Evolutionary conservation across 2,329 filamentous ascomycete species (phyloP), one percentile per base, ranked within the genome.

Genomic region (Sporothrix brunneoviolacea): DNA sequence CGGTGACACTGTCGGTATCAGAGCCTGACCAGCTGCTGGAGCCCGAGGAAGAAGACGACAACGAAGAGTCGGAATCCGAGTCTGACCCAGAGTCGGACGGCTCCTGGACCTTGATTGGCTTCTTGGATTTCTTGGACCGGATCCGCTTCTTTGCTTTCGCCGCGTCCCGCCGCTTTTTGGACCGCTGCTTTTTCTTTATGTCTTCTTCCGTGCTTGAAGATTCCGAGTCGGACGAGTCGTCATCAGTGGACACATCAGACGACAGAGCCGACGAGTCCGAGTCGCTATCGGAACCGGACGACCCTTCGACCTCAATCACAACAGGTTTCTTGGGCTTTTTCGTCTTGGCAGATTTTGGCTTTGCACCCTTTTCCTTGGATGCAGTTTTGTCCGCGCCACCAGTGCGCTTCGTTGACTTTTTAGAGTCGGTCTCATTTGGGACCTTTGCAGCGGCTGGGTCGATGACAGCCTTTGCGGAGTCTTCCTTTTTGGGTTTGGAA

Each of bases 151-250:
- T 66, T 28, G 54, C 19, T 41, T 63, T 65, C 10, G 58, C 58
- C 6, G 51, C n/a, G 15, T 61, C 60, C 21, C 59, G 59, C 2
- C 61, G 64, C 48, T 64, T 66, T 57, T 64, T 67, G 22, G 55
- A 44, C 7, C 57, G 57, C 1, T 8, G 24, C 42, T 55, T 52
- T 53, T 62, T 65, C 52, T 62, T 65, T 50, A 59, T 60, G 22
- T 54, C 45, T 15, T 59, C 58, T 39, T 54, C 55, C 1, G 42
- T 37, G 46, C 57, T 57, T 8, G 57, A 59, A 7, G 54, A 60
- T 8, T 58, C 61, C 0, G 59, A 58, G 24, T 52, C 51, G 28
- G 54, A 58, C 27, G 51, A 57, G 44, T 55, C 56, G 8, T 22
- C 19, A 4, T 48, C 55, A 19, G 57, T 56, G 28, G 50, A 54